phyloP scores from a whole-genome alignment of 2,329 filamentous ascomycete species.

The Hypoxylon sp. region DNA sequence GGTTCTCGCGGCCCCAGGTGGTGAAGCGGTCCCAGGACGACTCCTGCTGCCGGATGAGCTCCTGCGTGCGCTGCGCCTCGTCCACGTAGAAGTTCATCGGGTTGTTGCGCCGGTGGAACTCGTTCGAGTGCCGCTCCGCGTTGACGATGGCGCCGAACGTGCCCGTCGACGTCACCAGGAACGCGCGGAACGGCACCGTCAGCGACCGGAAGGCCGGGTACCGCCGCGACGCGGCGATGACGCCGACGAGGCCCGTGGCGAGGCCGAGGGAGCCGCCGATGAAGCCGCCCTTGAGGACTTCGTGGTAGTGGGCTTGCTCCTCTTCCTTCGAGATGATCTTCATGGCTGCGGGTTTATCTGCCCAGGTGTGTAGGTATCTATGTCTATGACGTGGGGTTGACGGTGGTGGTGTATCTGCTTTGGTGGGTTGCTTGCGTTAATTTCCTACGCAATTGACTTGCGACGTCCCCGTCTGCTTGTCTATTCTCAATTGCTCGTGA shows the following conservation, averaged over 20 bases:
- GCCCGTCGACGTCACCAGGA: constrained; percentile 83
- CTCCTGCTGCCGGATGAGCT: constrained; percentile 69
- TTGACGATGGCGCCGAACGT: constrained; percentile 91
- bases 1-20: constrained; percentile 81
- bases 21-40: constrained; percentile 70
- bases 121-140: constrained; percentile 77
- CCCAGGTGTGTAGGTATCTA: too few relatives aligned
- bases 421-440: background rate
- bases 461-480: background rate
- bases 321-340: constrained; percentile 97
- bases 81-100: constrained; percentile 76
- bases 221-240: constrained; percentile 75
- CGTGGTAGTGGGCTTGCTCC: constrained; percentile 84
- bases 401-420: background rate
- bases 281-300: constrained; percentile 82
- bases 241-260: constrained; percentile 73
- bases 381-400: background rate
- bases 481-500: constrained; percentile 9
- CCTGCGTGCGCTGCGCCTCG: constrained; percentile 67
- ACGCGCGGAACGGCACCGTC: constrained; percentile 89
- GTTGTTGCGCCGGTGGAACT: constrained; percentile 78
- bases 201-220: constrained; percentile 84
- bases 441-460: background rate
- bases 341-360: constrained; percentile 68
- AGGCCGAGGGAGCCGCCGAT: constrained; percentile 79